A percentile compares a stretch with the other conserved stretches of the same genome.
Conservation (phyloP, 495 filamentous ascomycete genomes). For the Penicillium dipodomyicola region DNA sequence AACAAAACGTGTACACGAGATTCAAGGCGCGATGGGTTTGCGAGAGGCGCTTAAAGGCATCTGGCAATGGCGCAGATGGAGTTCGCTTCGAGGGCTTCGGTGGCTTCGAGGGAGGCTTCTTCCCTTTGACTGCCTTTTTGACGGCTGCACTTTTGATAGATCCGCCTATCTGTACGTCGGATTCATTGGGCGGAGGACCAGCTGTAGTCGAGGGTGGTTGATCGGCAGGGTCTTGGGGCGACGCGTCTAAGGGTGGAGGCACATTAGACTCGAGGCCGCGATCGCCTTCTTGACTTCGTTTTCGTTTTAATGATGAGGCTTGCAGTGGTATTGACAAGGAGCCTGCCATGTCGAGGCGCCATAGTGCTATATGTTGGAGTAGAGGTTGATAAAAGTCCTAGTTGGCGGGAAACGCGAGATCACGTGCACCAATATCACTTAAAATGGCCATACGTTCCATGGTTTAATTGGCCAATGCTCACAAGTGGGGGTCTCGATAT, state of each 20-base stretch:
- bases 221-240: constrained; percentile 4
- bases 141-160: constrained; percentile 6
- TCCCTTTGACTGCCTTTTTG: constrained; percentile 6
- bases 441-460: background rate
- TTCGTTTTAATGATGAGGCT: constrained; percentile 20
- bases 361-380: constrained; percentile 21
- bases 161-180: background rate
- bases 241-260: constrained; percentile 21
- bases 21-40: constrained; percentile 84
- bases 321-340: constrained; percentile 2
- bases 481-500: no score
- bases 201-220: background rate
- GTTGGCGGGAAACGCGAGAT: constrained; percentile 23
- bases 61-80: constrained; percentile 64
- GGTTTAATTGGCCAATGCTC: background rate
- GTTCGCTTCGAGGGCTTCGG: constrained; percentile 25
- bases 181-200: background rate
- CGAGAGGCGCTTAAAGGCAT: constrained; percentile 65
- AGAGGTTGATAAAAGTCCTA: constrained; percentile 2
- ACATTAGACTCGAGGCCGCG: background rate
- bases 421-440: constrained; percentile 27
- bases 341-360: constrained; percentile 31
- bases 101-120: constrained; percentile 10
- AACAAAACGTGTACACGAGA: constrained; percentile 91
- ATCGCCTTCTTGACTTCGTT: constrained; percentile 15